Evolutionary conservation across 306 rosid species (phyloP), one percentile per base, ranked within the genome.

Genomic region (Lablab purpureus): DNA sequence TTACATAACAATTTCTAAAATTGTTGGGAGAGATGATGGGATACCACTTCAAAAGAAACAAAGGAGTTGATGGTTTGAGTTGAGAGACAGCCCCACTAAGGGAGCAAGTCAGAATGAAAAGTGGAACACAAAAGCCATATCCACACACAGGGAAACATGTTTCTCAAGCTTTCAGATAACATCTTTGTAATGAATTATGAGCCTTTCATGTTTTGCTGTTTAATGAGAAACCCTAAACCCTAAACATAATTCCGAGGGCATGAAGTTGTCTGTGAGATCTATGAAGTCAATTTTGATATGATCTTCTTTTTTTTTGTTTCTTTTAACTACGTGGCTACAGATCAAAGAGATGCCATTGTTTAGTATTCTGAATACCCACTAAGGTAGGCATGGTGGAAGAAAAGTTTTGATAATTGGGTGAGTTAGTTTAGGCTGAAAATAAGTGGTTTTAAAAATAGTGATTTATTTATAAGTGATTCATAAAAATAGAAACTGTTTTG

Each of bases 121-220:
- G 25, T 47, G 45, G 50, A 50, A 55, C 23, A 22, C 6, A 73
- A 81, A 73, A 81, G 64, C 74, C 55, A 74, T 65, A 43, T 80
- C 43, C 80, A 81, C 75, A 19, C 80, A 81, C 75, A 28, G 2
- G 21, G 40, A 60, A 18, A 69, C 59, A 82, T 68, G 67, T 49
- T 75, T 80, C 62, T 80, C 30, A 41, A 41, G 22, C 62, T 73
- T 73, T 27, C 12, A 32, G 12, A 28, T 68, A 43, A 67, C 59
- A 60, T 56, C 23, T 75, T 63, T 54, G 41, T 64, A 45, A 80
- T 63, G 22, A 72, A 49, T 49, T 30, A 1, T n/a, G 30, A 27
- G 7, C 3, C 4, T 37, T 34, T 17, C 14, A 28, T 62, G 14
- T 62, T 21, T 62, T 62, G 15, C 45, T 30, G 4, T 19, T 22